Percentiles rank a stretch among this genome's conserved stretches.
phyloP scores from a whole-genome alignment of 768 basidiomycete species.

The Macrolepiota dolichaula region DNA sequence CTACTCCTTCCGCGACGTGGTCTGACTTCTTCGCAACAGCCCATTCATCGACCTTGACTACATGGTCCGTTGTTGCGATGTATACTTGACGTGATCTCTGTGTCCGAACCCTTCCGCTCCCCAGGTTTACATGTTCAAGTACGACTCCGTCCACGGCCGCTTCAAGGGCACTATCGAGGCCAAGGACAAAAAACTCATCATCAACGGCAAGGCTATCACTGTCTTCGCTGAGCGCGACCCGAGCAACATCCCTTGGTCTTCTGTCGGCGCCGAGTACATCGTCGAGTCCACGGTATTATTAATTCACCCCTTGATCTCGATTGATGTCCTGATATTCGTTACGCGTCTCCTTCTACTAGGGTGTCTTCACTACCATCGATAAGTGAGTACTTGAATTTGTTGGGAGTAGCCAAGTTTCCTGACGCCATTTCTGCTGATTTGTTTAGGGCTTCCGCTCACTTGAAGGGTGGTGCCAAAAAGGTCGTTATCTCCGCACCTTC shows the following conservation, averaged over 20 bases:
- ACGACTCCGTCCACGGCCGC: conserved; percentile 88
- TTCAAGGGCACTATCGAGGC: conserved; percentile 82
- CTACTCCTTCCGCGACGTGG: background rate
- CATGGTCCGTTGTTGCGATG: conserved; percentile 61
- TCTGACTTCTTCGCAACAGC: conserved; percentile 36
- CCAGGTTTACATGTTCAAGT: conserved; percentile 99
- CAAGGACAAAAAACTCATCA: conserved; percentile 74
- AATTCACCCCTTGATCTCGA: conserved; percentile 6
- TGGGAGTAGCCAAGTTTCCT: conserved; percentile 6
- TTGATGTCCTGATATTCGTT: conserved; percentile 16
- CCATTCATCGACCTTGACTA: conserved; percentile 97
- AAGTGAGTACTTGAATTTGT: conserved; percentile 44
- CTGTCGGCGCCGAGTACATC: conserved; percentile 84
- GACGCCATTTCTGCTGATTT: background rate
- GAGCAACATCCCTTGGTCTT: conserved; percentile 77
- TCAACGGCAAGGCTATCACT: conserved; percentile 74
- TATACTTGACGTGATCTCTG: background rate
- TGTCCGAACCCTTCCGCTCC: background rate
- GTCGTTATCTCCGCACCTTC: conserved; percentile 99
- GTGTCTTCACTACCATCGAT: conserved; percentile 96
- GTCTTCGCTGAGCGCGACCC: conserved; percentile 90
- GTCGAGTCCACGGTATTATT: conserved; percentile 87
- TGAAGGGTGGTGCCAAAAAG: conserved; percentile 99
- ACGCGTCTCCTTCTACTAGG: conserved; percentile 37
- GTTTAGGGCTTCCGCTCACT: conserved; percentile 77